Conservation (phyloP, 1,139 yeast genomes). For the Taphrina flavorubra region DNA sequence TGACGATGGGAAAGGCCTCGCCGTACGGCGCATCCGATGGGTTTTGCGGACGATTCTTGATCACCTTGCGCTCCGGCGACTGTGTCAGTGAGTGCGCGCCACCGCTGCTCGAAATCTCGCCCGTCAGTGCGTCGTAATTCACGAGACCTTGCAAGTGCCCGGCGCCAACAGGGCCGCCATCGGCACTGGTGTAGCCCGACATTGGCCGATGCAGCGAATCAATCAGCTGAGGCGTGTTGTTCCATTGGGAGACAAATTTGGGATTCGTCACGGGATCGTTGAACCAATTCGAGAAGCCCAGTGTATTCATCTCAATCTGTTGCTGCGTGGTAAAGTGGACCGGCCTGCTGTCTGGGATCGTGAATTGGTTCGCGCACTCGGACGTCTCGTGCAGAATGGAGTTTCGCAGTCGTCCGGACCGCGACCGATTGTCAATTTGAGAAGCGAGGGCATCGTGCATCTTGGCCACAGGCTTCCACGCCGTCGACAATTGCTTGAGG, state of each 20-base stretch:
- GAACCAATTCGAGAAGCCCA: constrained; percentile 30
- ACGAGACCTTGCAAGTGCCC: neutral
- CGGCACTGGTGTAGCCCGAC: neutral
- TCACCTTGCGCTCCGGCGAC: constrained; percentile 3
- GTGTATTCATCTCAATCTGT: constrained; percentile 25
- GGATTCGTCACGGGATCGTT: constrained; percentile 21
- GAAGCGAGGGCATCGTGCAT: constrained; percentile 30
- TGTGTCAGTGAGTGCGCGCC: neutral
- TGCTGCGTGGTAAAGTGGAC: constrained; percentile 14
- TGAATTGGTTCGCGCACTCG: constrained; percentile 13
- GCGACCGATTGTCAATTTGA: constrained; percentile 1
- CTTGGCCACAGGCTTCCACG: constrained; percentile 23
- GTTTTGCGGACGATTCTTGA: neutral
- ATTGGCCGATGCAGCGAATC: neutral
- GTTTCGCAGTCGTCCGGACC: constrained; percentile 1
- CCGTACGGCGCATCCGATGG: constrained; percentile 18
- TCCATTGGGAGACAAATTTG: constrained; percentile 4
- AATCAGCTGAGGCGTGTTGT: neutral
- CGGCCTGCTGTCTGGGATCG: constrained; percentile 24
- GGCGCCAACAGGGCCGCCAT: too few species aligned
- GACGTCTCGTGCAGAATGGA: constrained; percentile 26
- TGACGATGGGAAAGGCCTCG: constrained; percentile 20
- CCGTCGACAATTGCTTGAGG: neutral
- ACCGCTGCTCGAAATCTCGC: constrained; percentile 6
- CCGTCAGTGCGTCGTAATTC: constrained; percentile 1